Conservation (phyloP, 345 rosid species). For the Aquilaria sinensis region DNA sequence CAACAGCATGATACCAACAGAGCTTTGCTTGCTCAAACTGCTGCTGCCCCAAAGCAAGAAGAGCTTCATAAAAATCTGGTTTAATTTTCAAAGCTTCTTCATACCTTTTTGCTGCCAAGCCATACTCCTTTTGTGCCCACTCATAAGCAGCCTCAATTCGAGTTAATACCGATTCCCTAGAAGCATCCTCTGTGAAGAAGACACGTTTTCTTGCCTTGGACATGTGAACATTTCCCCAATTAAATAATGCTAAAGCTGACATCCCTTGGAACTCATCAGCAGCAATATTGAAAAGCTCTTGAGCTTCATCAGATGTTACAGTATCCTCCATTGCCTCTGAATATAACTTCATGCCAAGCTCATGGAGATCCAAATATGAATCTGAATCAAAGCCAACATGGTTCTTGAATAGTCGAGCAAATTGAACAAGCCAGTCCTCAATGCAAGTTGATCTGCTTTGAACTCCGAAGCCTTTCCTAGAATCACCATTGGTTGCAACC, state of each 20-base stretch:
- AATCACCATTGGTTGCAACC: constrained; percentile 41
- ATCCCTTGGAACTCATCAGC: constrained; percentile 96
- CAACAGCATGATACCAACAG: constrained; percentile 82
- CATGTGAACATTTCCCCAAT: constrained; percentile 97
- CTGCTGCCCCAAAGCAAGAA: constrained; percentile 93
- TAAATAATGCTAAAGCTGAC: constrained; percentile 89
- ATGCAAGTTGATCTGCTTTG: constrained; percentile 34
- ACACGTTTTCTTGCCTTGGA: constrained; percentile 79
- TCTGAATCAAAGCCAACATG: constrained; percentile 98
- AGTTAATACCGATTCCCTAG: constrained; percentile 51
- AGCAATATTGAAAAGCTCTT: constrained; percentile 76
- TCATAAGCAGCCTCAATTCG: constrained; percentile 51
- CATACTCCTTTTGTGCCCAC: constrained; percentile 76
- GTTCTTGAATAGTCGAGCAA: constrained; percentile 84
- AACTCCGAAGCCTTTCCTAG: constrained; percentile 25
- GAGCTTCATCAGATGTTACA: constrained; percentile 80
- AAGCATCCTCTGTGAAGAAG: constrained; percentile 55
- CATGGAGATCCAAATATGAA: constrained; percentile 89
- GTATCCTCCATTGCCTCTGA: constrained; percentile 94
- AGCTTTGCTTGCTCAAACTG: constrained; percentile 97
- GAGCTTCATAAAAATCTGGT: constrained; percentile 88
- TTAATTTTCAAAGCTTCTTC: constrained; percentile 74
- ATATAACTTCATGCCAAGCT: constrained; percentile 85
- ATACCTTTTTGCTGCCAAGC: constrained; percentile 65
- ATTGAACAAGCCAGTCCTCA: constrained; percentile 89